Percentiles rank a stretch among this genome's conserved stretches.
Conservation (phyloP, 2,329 filamentous ascomycete genomes). For the Phaeophleospora eucalypticola region DNA sequence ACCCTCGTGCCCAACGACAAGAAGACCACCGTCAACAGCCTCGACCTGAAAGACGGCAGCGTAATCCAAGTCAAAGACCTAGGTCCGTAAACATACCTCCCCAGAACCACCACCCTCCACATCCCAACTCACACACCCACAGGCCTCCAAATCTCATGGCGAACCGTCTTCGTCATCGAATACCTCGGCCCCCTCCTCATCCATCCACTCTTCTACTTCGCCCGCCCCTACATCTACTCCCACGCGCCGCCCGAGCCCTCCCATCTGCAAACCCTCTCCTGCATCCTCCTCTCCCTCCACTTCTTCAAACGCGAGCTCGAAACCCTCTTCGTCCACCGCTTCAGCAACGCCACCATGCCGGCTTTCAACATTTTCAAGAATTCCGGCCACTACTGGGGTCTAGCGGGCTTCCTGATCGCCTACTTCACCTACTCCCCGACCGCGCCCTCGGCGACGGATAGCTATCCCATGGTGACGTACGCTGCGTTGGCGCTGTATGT, state of each 20-base stretch:
- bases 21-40: constrained; percentile 50
- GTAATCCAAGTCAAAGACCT: constrained; percentile 86
- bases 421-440: constrained; percentile 79
- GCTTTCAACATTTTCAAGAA: constrained; percentile 89
- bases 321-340: constrained; percentile 91
- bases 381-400: constrained; percentile 86
- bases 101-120: constrained; percentile 1
- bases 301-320: constrained; percentile 95
- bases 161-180: constrained; percentile 90
- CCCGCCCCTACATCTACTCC: constrained; percentile 70
- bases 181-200: constrained; percentile 89
- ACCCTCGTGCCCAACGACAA: constrained; percentile 53
- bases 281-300: constrained; percentile 71
- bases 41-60: constrained; percentile 56
- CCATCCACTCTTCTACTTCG: constrained; percentile 67
- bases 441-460: constrained; percentile 58
- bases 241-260: constrained; percentile 48
- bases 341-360: constrained; percentile 93
- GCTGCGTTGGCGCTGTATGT: constrained; percentile 67
- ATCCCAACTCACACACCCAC: not conserved
- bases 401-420: constrained; percentile 75
- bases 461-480: constrained; percentile 56
- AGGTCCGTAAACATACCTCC: constrained; percentile 51
- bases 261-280: constrained; percentile 67
- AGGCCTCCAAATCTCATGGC: constrained; percentile 90